Evolutionary conservation across 2,329 filamentous ascomycete genomes (phyloP).

Genomic region (Ophiostoma piceae): DNA sequence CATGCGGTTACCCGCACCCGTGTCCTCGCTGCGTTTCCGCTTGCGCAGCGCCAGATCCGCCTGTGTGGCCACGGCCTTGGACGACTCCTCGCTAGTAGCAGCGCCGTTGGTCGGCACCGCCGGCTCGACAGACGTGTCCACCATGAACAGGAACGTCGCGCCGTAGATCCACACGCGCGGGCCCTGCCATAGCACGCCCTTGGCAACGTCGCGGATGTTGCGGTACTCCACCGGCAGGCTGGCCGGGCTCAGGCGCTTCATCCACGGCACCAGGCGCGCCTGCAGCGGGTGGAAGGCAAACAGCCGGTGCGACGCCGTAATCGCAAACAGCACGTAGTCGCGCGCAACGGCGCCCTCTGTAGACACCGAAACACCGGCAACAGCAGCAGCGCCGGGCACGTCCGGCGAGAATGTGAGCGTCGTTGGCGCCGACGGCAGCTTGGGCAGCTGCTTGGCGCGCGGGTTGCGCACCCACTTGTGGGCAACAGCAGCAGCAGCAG

Average conservation of each 20-base stretch:
- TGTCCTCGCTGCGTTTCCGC: slow-evolving; percentile 49
- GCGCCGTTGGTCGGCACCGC: too few relatives aligned
- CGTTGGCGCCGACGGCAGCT: slow-evolving; percentile 58
- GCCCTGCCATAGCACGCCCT: slow-evolving; percentile 80
- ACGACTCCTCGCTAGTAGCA: not conserved
- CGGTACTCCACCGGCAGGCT: slow-evolving; percentile 69
- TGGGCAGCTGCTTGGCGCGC: slow-evolving; percentile 62
- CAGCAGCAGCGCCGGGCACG: slow-evolving; percentile 33
- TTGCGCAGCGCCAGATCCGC: slow-evolving; percentile 37
- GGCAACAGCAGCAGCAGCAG: not conserved
- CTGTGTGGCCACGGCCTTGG: slow-evolving; percentile 2
- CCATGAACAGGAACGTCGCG: slow-evolving; percentile 81
- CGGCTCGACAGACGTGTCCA: slow-evolving; percentile 68
- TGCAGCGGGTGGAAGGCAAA: slow-evolving; percentile 73
- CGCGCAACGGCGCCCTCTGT: slow-evolving; percentile 29
- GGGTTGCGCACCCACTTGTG: slow-evolving; percentile 68
- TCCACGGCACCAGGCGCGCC: slow-evolving; percentile 79
- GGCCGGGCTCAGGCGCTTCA: slow-evolving; percentile 70
- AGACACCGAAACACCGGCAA: slow-evolving; percentile 21
- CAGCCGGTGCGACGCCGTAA: slow-evolving; percentile 58
- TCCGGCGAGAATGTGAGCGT: slow-evolving; percentile 63
- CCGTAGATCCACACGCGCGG: slow-evolving; percentile 82
- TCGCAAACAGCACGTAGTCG: slow-evolving; percentile 50
- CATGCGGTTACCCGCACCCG: slow-evolving; percentile 52
- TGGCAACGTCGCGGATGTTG: slow-evolving; percentile 70